Percentiles rank a stretch among this genome's conserved stretches.
Evolutionary conservation across 768 basidiomycete species (phyloP).

Genomic region (Macrocybe gigantea): DNA sequence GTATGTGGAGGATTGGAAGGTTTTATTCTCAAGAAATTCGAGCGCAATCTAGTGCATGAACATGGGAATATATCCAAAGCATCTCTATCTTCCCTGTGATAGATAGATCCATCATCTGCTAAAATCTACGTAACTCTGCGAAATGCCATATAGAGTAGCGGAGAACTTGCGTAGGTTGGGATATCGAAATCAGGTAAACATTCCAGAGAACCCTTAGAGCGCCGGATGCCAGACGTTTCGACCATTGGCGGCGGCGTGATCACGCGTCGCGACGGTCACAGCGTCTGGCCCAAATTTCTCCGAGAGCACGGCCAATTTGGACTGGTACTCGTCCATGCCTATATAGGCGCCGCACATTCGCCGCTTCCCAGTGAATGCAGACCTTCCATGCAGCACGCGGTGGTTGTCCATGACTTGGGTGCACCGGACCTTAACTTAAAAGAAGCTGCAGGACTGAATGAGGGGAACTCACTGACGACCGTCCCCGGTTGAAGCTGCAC

Average conservation of each 20-base stretch:
- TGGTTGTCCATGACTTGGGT: conserved; percentile 82
- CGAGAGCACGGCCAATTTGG: conserved; percentile 62
- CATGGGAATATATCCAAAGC: not conserved
- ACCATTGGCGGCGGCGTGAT: conserved; percentile 21
- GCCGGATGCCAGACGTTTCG: conserved; percentile 56
- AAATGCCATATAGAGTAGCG: not conserved
- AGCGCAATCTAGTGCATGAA: conserved; percentile 16
- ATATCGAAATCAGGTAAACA: not conserved
- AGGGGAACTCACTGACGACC: conserved; percentile 58
- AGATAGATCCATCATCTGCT: too few relatives aligned
- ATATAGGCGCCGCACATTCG: conserved; percentile 97
- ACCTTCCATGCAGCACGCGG: conserved; percentile 92
- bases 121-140: not conserved
- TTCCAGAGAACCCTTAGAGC: conserved; percentile 23
- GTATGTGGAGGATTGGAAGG: conserved; percentile 92
- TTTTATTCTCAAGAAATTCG: conserved; percentile 73
- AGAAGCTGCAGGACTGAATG: not conserved
- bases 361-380: conserved; percentile 79
- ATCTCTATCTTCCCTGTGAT: too few relatives aligned
- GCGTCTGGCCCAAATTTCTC: conserved; percentile 48
- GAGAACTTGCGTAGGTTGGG: not conserved
- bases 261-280: conserved; percentile 18
- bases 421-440: not conserved
- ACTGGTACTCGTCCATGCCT: conserved; percentile 84
- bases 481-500: conserved; percentile 84